These are phyloP conservation scores for Pichia exigua DNA, from an alignment of 805 yeast species.

Conservation along the genomic window DNA sequence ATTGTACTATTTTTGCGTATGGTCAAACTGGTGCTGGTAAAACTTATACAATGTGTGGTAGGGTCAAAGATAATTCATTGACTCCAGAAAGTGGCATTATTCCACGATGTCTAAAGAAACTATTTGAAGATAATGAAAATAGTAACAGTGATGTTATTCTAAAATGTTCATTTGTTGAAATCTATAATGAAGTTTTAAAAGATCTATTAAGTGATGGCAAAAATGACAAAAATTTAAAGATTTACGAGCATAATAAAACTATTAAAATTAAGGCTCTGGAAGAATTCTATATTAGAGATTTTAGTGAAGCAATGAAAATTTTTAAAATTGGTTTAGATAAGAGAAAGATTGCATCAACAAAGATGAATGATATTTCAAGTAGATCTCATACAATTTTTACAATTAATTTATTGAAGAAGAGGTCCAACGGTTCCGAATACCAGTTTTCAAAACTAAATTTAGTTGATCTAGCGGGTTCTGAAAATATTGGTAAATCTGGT, in stretches of 20 bases:
- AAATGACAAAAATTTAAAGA: conserved; percentile 26
- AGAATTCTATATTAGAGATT: conserved; percentile 48
- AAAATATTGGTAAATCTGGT: conserved; percentile 80
- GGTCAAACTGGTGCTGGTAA: conserved; percentile 61
- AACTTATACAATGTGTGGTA: conserved; percentile 55
- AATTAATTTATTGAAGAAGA: conserved; percentile 44
- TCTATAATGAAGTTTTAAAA: conserved; percentile 36
- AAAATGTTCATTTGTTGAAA: conserved; percentile 46
- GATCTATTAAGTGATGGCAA: conserved; percentile 38
- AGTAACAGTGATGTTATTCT: conserved; percentile 38
- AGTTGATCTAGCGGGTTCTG: conserved; percentile 95
- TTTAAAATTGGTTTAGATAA: conserved; percentile 49
- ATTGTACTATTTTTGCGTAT: conserved; percentile 50
- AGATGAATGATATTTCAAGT: conserved; percentile 64
- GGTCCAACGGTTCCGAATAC: conserved; percentile 19
- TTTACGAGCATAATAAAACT: conserved; percentile 27
- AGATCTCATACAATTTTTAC: conserved; percentile 76
- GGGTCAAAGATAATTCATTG: conserved; percentile 19
- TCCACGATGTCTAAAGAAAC: conserved; percentile 38
- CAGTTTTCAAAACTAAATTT: conserved; percentile 41
- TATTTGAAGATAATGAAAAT: conserved; percentile 28
- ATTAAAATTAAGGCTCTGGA: conserved; percentile 58
- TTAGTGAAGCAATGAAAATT: conserved; percentile 48
- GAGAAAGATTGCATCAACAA: conserved; percentile 65
- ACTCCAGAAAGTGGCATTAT: conserved; percentile 38